Evolutionary conservation across 108 stramenopile genomes (phyloP).

Genomic region (Stephanodiscus triporus): DNA sequence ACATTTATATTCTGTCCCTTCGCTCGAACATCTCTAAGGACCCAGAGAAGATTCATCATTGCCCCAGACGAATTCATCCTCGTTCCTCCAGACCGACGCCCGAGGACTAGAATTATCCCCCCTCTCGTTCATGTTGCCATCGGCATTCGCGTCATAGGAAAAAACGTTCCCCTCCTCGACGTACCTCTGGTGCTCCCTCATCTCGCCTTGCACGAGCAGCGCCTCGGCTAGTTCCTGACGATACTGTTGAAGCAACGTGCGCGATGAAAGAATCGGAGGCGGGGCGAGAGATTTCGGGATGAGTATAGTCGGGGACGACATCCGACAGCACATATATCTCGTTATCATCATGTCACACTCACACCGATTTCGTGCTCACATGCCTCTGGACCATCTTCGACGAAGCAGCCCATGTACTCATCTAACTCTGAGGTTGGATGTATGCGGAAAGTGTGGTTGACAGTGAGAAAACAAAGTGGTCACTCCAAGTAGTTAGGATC

Average conservation of each 20-base stretch:
- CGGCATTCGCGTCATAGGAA: not conserved
- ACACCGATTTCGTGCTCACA: slow-evolving; percentile 5
- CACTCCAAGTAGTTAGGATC: not conserved
- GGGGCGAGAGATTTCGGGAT: not conserved
- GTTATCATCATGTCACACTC: not conserved
- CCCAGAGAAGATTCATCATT: not conserved
- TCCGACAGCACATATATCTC: not conserved
- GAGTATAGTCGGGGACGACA: no score
- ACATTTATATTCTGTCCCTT: not conserved
- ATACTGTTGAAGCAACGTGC: not conserved
- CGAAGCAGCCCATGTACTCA: slow-evolving; percentile 21
- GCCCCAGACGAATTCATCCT: slow-evolving; percentile 5
- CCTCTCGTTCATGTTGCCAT: not conserved
- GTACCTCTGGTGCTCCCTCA: slow-evolving; percentile 11
- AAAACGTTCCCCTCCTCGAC: slow-evolving; percentile 6
- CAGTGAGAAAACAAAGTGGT: not conserved
- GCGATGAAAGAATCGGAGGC: not conserved
- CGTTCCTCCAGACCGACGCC: slow-evolving; percentile 4
- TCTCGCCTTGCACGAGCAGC: slow-evolving; percentile 11
- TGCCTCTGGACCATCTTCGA: slow-evolving; percentile 5
- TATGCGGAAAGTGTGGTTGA: not conserved
- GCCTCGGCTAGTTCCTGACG: slow-evolving; percentile 15
- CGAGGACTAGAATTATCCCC: not conserved
- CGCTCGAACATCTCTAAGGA: not conserved
- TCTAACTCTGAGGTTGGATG: slow-evolving; percentile 28